phyloP scores from a whole-genome alignment of 805 yeast species.

The Kluyveromyces siamensis region DNA sequence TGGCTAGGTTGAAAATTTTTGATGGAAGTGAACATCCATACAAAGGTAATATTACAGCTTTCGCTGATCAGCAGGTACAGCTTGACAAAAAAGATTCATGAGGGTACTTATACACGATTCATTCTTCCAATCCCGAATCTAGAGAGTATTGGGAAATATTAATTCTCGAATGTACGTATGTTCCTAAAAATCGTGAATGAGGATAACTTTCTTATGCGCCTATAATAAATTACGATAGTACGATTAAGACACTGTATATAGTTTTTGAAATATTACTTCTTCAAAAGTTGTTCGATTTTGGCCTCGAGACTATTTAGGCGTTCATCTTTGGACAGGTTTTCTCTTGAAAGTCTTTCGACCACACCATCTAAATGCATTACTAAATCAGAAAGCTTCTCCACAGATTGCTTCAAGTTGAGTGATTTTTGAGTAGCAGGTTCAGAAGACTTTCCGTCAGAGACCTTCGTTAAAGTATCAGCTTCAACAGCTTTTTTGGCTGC shows the following conservation, averaged over 20 bases:
- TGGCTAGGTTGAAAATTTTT: conserved; percentile 75
- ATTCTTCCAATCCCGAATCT: too few relatives aligned
- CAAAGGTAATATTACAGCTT: conserved; percentile 71
- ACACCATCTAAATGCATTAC: conserved; percentile 51
- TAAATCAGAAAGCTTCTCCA: conserved; percentile 53
- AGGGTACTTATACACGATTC: too few relatives aligned
- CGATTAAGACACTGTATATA: background rate
- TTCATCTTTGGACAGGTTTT: conserved; percentile 58
- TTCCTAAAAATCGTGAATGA: background rate
- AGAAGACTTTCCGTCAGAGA: background rate
- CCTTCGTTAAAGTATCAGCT: conserved; percentile 1
- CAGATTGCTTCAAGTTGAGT: conserved; percentile 61
- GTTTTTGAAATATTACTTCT: conserved; percentile 17
- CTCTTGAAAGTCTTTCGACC: conserved; percentile 40
- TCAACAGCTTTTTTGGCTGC: background rate
- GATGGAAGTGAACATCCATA: conserved; percentile 90
- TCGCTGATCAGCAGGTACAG: conserved; percentile 63
- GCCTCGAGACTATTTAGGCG: conserved; percentile 48
- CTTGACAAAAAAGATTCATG: background rate
- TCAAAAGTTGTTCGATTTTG: conserved; percentile 48
- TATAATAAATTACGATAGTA: background rate
- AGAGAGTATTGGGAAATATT: too few relatives aligned
- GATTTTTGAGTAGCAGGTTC: conserved; percentile 31
- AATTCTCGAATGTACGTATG: too few relatives aligned
- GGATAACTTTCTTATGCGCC: background rate